Evolutionary conservation across 2,329 filamentous ascomycete genomes (phyloP).

Genomic region (Aspergillus sp.): DNA sequence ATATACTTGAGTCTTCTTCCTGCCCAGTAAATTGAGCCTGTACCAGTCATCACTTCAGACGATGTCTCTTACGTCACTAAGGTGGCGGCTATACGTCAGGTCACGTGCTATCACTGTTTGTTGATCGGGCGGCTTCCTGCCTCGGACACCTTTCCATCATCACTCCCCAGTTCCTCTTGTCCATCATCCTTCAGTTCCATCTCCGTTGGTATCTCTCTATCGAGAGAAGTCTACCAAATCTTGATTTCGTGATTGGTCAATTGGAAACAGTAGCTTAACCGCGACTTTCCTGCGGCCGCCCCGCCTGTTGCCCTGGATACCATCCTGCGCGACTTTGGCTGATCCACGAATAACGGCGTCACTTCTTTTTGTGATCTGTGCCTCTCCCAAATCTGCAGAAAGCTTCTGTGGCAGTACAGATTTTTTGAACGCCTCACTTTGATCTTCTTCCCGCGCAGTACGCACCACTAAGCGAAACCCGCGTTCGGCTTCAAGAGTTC

Average conservation of each 20-base stretch:
- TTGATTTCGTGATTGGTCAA: neutral
- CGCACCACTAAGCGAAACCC: neutral
- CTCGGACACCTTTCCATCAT: neutral
- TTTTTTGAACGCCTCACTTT: neutral
- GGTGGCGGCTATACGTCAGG: conserved; percentile 1
- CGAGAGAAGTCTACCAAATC: neutral
- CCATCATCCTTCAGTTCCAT: neutral
- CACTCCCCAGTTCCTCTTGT: neutral
- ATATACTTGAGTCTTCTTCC: neutral
- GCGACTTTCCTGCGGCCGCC: conserved; percentile 11
- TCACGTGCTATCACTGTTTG: conserved; percentile 15
- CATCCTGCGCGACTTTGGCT: conserved; percentile 22
- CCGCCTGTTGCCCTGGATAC: conserved; percentile 48
- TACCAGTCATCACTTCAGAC: neutral
- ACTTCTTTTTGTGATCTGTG: conserved; percentile 10
- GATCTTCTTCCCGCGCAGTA: neutral
- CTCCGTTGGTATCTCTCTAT: neutral
- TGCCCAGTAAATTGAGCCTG: neutral
- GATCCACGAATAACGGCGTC: conserved; percentile 22
- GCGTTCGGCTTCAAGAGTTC: neutral
- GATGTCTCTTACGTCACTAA: neutral
- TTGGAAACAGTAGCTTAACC: neutral
- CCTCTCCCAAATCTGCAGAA: neutral
- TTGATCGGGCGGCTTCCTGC: conserved; percentile 4
- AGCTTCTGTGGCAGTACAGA: neutral